Conservation (phyloP, 306 rosid species). For the Prunus mira region DNA sequence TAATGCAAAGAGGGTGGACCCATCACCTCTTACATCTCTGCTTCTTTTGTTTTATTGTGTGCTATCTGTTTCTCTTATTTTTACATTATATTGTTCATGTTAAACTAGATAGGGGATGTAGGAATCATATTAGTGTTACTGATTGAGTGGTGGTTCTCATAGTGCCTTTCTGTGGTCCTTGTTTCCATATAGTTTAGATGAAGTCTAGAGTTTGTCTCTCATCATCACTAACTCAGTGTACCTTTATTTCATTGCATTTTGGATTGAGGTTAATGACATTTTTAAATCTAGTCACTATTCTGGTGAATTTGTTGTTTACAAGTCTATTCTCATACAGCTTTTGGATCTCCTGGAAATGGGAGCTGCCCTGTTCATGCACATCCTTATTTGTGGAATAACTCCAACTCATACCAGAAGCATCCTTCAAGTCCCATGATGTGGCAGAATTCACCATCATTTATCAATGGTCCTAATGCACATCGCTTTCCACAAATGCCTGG, state of each 20-base stretch:
- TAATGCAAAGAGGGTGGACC: too few species aligned
- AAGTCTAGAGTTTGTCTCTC: neutral
- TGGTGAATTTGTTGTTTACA: constrained; percentile 16
- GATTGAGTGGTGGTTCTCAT: neutral
- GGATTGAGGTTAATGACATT: neutral
- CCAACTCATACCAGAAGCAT: constrained; percentile 64
- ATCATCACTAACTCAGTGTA: neutral
- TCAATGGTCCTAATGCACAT: constrained; percentile 49
- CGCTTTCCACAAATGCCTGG: constrained; percentile 54
- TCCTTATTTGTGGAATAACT: constrained; percentile 55
- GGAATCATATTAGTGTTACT: neutral
- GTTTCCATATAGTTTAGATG: neutral
- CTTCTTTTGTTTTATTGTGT: too few species aligned
- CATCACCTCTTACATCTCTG: too few species aligned
- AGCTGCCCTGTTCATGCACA: constrained; percentile 52
- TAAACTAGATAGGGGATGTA: too few species aligned
- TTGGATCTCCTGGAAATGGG: constrained; percentile 57
- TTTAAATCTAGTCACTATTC: neutral
- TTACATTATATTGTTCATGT: neutral
- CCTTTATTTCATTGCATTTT: neutral
- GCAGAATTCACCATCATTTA: constrained; percentile 70
- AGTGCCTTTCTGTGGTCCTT: neutral
- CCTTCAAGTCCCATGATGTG: constrained; percentile 53
- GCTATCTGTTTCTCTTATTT: neutral
- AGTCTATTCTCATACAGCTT: constrained; percentile 26